Evolutionary conservation across 805 yeast species (phyloP).

Genomic region (Cyberlindnera meyerae): DNA sequence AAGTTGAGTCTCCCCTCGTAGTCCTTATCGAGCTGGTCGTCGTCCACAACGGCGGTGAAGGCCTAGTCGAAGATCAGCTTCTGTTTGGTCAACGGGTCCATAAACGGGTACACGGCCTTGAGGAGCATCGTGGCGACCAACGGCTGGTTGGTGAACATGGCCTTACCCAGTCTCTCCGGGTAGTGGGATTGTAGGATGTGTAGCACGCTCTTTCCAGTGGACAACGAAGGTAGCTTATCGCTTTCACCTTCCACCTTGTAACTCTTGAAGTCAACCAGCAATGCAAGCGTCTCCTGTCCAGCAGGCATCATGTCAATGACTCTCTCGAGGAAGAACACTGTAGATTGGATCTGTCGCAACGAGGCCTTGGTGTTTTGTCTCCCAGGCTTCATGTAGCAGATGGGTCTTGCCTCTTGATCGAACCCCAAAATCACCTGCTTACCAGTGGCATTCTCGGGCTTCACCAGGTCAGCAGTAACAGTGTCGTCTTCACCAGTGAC

Average conservation of each 20-base stretch:
- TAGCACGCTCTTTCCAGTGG: conserved; percentile 83
- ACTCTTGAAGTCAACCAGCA: conserved; percentile 85
- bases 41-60: conserved; percentile 73
- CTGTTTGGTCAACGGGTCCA: conserved; percentile 90
- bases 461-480: conserved; percentile 49
- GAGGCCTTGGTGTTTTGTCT: conserved; percentile 90
- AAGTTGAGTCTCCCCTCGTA: conserved; percentile 84
- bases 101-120: conserved; percentile 86
- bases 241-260: conserved; percentile 39
- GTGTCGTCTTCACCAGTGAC: conserved; percentile 46
- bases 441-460: conserved; percentile 80
- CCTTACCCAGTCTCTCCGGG: conserved; percentile 93
- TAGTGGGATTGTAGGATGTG: conserved; percentile 93
- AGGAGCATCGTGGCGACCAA: conserved; percentile 88
- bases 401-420: conserved; percentile 78
- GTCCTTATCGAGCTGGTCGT: conserved; percentile 70
- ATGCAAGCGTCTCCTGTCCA: conserved; percentile 88
- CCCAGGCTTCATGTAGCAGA: conserved; percentile 86
- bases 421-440: conserved; percentile 86
- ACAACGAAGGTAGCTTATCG: conserved; percentile 75
- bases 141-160: conserved; percentile 85
- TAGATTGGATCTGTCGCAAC: conserved; percentile 83
- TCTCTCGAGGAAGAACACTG: conserved; percentile 85
- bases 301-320: conserved; percentile 92
- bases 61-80: conserved; percentile 88